Evolutionary conservation across 345 rosid species (phyloP).

Genomic region (Turritis glabra): DNA sequence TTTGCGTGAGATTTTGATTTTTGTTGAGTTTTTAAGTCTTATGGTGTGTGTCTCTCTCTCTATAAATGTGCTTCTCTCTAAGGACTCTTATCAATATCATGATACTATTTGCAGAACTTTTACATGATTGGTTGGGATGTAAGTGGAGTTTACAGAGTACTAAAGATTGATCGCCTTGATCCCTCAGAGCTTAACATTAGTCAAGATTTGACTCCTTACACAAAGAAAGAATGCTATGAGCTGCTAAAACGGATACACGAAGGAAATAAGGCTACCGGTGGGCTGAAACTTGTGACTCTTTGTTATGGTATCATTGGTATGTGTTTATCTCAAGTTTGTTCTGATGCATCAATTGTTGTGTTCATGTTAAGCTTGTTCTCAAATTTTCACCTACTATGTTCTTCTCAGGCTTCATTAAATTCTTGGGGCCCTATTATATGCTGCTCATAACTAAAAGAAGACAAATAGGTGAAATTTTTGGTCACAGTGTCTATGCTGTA

Average conservation of each 20-base stretch:
- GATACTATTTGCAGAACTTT: conserved; percentile 3
- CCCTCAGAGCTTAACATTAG: conserved; percentile 55
- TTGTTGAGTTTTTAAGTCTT: background rate
- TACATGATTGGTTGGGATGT: conserved; percentile 38
- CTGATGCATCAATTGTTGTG: background rate
- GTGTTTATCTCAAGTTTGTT: conserved; percentile 27
- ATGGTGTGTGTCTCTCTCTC: background rate
- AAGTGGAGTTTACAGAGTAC: conserved; percentile 28
- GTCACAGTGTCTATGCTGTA: conserved; percentile 76
- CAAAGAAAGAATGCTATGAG: conserved; percentile 68
- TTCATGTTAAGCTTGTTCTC: background rate
- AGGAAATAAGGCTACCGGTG: conserved; percentile 84
- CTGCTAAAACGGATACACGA: conserved; percentile 76
- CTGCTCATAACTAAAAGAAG: conserved; percentile 77
- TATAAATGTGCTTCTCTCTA: background rate
- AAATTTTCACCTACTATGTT: background rate
- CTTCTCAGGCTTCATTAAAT: conserved; percentile 70
- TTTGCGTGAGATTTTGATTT: background rate
- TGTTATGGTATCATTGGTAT: conserved; percentile 90
- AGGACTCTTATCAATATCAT: background rate
- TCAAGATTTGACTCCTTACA: conserved; percentile 70
- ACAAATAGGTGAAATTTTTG: conserved; percentile 70
- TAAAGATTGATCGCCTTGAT: conserved; percentile 48
- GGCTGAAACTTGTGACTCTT: conserved; percentile 72
- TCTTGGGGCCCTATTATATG: conserved; percentile 94